phyloP scores from a whole-genome alignment of 805 yeast species.

The Geotrichum ghanense region DNA sequence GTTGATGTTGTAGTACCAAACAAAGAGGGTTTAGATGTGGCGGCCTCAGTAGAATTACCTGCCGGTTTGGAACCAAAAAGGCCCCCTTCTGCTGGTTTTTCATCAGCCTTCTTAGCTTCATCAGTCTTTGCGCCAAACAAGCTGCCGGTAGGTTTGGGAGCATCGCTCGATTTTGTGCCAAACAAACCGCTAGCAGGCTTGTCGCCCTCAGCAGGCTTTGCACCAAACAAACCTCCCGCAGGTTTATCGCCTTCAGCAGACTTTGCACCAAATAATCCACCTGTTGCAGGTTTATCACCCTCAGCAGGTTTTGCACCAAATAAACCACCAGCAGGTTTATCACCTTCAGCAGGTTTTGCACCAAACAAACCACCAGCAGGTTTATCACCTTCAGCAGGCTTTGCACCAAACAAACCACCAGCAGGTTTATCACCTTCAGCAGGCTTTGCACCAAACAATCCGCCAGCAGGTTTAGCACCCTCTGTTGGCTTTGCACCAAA shows the following conservation, averaged over 20 bases:
- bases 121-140: conserved; percentile 18
- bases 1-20: not conserved
- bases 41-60: conserved; percentile 1
- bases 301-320: conserved; percentile 2
- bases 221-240: conserved; percentile 10
- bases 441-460: conserved; percentile 10
- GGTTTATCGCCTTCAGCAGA: conserved; percentile 9
- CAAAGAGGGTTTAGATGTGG: not conserved
- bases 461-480: conserved; percentile 8
- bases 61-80: not conserved
- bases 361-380: conserved; percentile 14
- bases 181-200: conserved; percentile 5
- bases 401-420: conserved; percentile 12
- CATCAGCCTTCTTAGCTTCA: conserved; percentile 3
- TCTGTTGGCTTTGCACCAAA: conserved; percentile 14
- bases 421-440: conserved; percentile 6
- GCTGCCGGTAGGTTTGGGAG: conserved; percentile 11
- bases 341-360: conserved; percentile 1
- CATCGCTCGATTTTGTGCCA: conserved; percentile 10
- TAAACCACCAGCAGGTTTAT: not conserved
- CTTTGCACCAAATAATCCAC: conserved; percentile 7
- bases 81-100: conserved; percentile 1
- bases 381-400: conserved; percentile 6
- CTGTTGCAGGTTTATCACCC: conserved; percentile 9
- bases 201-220: conserved; percentile 7